These are phyloP conservation scores for Aspergillus brunneoviolaceus DNA, from an alignment of 2,329 filamentous ascomycete species.

Conservation along the genomic window DNA sequence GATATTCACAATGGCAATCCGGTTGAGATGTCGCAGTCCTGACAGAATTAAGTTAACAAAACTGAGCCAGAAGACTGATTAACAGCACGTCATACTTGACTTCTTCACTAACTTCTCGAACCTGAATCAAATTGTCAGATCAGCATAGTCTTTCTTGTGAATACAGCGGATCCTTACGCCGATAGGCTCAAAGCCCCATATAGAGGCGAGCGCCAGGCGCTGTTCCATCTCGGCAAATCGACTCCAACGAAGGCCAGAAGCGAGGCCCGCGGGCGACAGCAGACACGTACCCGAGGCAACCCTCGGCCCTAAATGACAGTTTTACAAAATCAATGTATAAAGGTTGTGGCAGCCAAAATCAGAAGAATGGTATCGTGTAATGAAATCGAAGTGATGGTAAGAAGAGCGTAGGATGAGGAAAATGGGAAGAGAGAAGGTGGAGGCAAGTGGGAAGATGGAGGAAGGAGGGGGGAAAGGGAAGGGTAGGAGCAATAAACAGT, in stretches of 20 bases:
- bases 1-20: slow-evolving; percentile 25
- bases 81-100: slow-evolving; percentile 21
- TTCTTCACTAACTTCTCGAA: slow-evolving; percentile 24
- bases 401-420: background rate
- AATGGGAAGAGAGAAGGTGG: background rate
- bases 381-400: background rate
- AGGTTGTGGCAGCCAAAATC: background rate
- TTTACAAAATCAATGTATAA: background rate
- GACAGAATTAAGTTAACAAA: slow-evolving; percentile 1
- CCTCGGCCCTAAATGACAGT: background rate
- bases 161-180: slow-evolving; percentile 23
- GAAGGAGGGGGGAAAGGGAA: slow-evolving; percentile 2
- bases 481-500: background rate
- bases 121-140: slow-evolving; percentile 18
- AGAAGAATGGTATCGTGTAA: background rate
- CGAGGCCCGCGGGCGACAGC: background rate
- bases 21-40: slow-evolving; percentile 11
- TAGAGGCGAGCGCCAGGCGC: slow-evolving; percentile 31
- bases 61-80: background rate
- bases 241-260: background rate
- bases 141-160: background rate
- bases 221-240: slow-evolving; percentile 18
- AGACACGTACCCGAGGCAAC: background rate
- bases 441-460: background rate
- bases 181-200: slow-evolving; percentile 34